phyloP scores from a whole-genome alignment of 106 monocot genomes.

The Dendrobium officinale region DNA sequence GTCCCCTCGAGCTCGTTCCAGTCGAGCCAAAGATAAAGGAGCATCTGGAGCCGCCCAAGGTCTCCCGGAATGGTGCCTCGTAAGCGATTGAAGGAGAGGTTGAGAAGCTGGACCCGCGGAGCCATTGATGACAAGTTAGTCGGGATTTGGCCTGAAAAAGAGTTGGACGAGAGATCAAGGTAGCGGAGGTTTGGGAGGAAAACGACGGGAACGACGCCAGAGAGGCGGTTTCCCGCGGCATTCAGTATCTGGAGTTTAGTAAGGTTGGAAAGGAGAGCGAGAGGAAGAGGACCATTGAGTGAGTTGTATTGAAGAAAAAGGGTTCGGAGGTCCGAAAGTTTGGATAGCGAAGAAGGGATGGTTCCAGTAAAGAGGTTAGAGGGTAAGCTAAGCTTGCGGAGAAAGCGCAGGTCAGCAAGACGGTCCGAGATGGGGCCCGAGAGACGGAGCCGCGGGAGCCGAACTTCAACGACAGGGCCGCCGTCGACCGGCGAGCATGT shows the following conservation, averaged over 20 bases:
- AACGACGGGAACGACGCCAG: neutral
- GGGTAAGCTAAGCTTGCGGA: constrained; percentile 10
- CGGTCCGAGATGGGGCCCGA: neutral
- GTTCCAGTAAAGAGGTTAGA: constrained; percentile 19
- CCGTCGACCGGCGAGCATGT: neutral
- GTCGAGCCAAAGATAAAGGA: constrained; percentile 25
- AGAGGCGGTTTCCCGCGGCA: constrained; percentile 9
- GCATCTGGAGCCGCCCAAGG: neutral
- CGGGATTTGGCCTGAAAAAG: constrained; percentile 3
- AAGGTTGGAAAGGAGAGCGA: constrained; percentile 5
- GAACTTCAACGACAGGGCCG: neutral
- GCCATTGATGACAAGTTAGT: neutral
- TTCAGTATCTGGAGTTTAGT: constrained; percentile 9
- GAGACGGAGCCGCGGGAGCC: neutral
- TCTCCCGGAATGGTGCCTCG: constrained; percentile 18
- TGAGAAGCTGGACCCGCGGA: constrained; percentile 9
- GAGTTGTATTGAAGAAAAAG: constrained; percentile 12
- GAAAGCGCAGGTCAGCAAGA: constrained; percentile 2
- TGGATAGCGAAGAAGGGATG: constrained; percentile 10
- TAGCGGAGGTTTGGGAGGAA: neutral
- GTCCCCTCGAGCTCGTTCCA: constrained; percentile 23
- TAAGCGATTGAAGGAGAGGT: constrained; percentile 23
- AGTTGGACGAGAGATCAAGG: constrained; percentile 2
- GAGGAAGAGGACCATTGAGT: constrained; percentile 4
- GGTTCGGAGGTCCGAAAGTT: constrained; percentile 15